Conservation (phyloP, 441 rosid species). For the Metrosideros polymorpha region DNA sequence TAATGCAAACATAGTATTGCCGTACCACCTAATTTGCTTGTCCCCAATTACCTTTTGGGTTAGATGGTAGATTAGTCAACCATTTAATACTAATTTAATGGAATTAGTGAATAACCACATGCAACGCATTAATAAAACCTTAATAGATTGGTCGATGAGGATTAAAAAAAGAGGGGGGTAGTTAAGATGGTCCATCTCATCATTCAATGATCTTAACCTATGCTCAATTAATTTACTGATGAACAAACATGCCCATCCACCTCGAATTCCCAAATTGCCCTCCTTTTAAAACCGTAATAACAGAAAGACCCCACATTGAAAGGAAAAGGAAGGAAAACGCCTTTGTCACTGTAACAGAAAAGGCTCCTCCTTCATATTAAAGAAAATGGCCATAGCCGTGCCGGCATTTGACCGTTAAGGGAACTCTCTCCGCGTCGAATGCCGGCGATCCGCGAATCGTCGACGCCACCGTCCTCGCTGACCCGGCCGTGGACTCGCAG, state of each 20-base stretch:
- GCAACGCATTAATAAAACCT: too few relatives aligned
- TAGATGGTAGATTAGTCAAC: not conserved
- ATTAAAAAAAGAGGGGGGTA: not conserved
- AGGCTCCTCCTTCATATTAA: not conserved
- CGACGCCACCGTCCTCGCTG: conserved; percentile 6
- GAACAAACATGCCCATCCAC: not conserved
- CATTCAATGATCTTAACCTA: not conserved
- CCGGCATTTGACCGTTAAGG: conserved; percentile 23
- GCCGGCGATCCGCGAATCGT: too few relatives aligned
- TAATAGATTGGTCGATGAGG: too few relatives aligned
- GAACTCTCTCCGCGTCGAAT: not conserved
- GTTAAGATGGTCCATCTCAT: not conserved
- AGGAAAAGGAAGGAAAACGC: not conserved
- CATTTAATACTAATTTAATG: too few relatives aligned
- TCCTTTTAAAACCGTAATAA: not conserved
- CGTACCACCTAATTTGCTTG: not conserved
- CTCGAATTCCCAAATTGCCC: not conserved
- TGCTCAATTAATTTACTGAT: not conserved
- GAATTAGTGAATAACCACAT: too few relatives aligned
- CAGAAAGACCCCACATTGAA: not conserved
- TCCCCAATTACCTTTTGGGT: not conserved
- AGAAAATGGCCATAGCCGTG: conserved; percentile 4
- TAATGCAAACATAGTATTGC: not conserved
- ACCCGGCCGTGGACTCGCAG: conserved; percentile 3
- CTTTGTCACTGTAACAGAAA: not conserved